A percentile compares a stretch with the other conserved stretches of the same genome.
Conservation (phyloP, 306 rosid species). For the Calophaca sinica region DNA sequence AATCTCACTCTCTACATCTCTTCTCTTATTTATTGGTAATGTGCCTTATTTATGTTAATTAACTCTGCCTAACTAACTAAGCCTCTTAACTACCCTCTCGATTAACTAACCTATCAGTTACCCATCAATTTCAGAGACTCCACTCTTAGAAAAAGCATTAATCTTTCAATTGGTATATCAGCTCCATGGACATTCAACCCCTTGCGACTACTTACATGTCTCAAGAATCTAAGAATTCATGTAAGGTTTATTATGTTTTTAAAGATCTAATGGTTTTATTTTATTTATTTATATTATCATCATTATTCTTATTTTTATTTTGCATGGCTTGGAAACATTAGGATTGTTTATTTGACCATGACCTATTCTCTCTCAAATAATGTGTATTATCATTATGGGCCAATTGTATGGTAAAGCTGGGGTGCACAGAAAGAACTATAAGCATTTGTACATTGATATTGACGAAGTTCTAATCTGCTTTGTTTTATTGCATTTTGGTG, state of each 20-base stretch:
- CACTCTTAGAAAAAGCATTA: conserved; percentile 41
- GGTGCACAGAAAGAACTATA: conserved; percentile 6
- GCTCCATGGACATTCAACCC: conserved; percentile 99
- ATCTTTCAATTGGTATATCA: conserved; percentile 65
- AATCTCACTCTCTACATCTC: too few relatives aligned
- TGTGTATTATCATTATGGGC: conserved; percentile 33
- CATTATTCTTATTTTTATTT: background rate
- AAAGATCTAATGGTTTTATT: conserved; percentile 7
- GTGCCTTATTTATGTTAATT: too few relatives aligned
- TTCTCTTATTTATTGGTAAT: too few relatives aligned
- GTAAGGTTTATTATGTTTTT: conserved; percentile 54
- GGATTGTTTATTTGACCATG: conserved; percentile 24
- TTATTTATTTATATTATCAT: background rate
- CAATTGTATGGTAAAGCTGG: conserved; percentile 28
- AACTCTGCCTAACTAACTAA: too few relatives aligned
- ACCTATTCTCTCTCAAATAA: conserved; percentile 32
- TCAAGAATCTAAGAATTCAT: conserved; percentile 73
- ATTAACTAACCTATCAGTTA: too few relatives aligned
- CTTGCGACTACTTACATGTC: conserved; percentile 62
- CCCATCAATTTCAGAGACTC: conserved; percentile 45
- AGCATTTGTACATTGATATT: conserved; percentile 38
- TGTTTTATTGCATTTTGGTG: conserved; percentile 47
- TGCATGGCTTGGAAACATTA: conserved; percentile 23
- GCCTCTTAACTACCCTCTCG: too few relatives aligned
- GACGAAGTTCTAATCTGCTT: conserved; percentile 35